Evolutionary conservation across 768 basidiomycete genomes (phyloP), one percentile per base, ranked within the genome.

Genomic region (Daedaleopsis nitida): DNA sequence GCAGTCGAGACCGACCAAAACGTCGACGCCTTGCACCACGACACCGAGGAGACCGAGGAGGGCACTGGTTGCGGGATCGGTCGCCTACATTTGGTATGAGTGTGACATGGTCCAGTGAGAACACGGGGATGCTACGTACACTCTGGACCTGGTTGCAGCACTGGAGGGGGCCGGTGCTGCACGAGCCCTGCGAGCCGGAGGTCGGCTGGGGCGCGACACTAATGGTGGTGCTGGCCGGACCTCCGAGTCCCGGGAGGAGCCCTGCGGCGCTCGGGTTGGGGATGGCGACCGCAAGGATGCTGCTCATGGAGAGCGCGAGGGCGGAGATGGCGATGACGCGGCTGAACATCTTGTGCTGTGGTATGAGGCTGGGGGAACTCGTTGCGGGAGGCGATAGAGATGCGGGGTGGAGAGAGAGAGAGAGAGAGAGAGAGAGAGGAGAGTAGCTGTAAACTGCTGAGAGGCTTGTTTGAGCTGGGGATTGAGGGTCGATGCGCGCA

Each of bases 1-100:
- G 65, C 71, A 72, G 44, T 43, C 37, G 38, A 69, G 6, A 14
- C 68, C 71, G 42, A 70, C 34, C 16, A 64, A 27, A 37, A 42
- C 68, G 27, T 65, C 62, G 35, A 68, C 38, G 38, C 32, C 58
- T 5, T 54, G 21, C 12, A 68, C 21, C n/a, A 62, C 67, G 59
- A 69, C 34, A 13, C 62, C 67, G 19, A 68, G 58, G 17, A 65
- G 54, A 13, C 57, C 62, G 19, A 72, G 63, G 5, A 67, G 43
- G 7, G 21, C 14, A 7, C 2, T 9, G n/a, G 19, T 16, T 5
- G 19, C 2, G 53, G 53, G 39, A 38, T 42, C 38, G 38, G 3
- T 55, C n/a, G 53, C 38, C 53, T 55, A n/a, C 32, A 27, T 17
- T 1, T 16, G 27, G 50, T 11, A 52, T n/a, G 50, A 52, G 32